These are phyloP conservation scores for Hydnomerulius pinastri DNA, from an alignment of 768 basidiomycete genomes.

Conservation along the genomic window DNA sequence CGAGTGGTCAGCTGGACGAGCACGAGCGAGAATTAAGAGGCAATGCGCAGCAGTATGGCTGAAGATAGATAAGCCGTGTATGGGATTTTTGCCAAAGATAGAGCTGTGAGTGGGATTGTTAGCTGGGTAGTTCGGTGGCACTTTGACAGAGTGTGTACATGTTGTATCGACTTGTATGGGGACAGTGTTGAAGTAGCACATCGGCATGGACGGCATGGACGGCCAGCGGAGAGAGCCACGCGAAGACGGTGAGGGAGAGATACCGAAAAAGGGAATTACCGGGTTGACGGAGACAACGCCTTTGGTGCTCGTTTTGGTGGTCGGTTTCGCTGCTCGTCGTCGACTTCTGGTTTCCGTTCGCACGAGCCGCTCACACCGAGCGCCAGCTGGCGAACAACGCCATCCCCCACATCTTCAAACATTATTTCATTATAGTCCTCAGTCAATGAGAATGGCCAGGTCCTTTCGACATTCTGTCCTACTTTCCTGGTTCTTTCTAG, in stretches of 20 bases:
- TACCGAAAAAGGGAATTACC: neutral
- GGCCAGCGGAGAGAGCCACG: too few relatives aligned
- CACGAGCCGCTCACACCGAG: conserved; percentile 27
- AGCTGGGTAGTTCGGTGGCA: too few relatives aligned
- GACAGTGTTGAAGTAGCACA: too few relatives aligned
- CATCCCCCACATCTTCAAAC: conserved; percentile 28
- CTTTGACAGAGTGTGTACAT: too few relatives aligned
- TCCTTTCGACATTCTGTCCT: conserved; percentile 2
- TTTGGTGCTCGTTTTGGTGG: neutral
- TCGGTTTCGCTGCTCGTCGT: neutral
- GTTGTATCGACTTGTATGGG: too few relatives aligned
- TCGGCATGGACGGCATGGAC: too few relatives aligned
- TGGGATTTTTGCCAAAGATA: too few relatives aligned
- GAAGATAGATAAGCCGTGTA: neutral
- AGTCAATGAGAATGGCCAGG: conserved; percentile 15
- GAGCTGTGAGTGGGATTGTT: too few relatives aligned
- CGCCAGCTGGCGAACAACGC: conserved; percentile 21
- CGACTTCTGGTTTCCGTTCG: conserved; percentile 12
- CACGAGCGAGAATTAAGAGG: neutral
- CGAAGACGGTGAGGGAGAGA: neutral
- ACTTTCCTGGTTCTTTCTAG: conserved; percentile 16
- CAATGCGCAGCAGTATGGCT: neutral
- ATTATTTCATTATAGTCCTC: too few relatives aligned
- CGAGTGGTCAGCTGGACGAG: too few relatives aligned
- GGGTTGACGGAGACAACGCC: neutral